phyloP scores from a whole-genome alignment of 768 basidiomycete species.

The Pleurotus sapidus region DNA sequence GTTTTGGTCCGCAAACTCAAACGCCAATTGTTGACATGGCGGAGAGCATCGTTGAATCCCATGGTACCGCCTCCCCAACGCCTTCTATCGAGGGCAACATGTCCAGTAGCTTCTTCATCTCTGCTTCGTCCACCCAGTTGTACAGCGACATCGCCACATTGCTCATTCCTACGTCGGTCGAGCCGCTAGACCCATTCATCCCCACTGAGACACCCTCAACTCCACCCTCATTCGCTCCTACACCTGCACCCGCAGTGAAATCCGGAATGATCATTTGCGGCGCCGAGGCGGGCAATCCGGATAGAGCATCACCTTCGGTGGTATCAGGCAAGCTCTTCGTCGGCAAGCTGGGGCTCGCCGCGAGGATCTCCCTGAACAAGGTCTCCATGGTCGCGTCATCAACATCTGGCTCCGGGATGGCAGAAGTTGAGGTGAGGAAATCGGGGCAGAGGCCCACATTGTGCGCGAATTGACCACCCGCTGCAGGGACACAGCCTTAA shows the following conservation, averaged over 20 bases:
- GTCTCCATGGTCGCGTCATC: conserved; percentile 67
- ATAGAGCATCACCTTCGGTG: conserved; percentile 18
- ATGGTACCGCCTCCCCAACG: not conserved
- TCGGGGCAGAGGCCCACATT: conserved; percentile 1
- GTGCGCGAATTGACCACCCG: conserved; percentile 65
- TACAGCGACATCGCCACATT: conserved; percentile 18
- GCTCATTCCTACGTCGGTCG: conserved; percentile 21
- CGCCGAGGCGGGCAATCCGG: conserved; percentile 16
- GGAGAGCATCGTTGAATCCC: conserved; percentile 7
- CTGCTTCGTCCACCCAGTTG: conserved; percentile 44
- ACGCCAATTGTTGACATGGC: not conserved
- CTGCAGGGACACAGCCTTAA: conserved; percentile 80
- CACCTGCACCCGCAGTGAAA: conserved; percentile 19
- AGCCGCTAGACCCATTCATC: conserved; percentile 15
- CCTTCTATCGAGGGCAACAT: conserved; percentile 32
- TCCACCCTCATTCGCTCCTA: conserved; percentile 4
- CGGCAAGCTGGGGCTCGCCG: conserved; percentile 37
- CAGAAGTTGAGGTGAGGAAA: conserved; percentile 16
- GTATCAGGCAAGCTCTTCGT: conserved; percentile 21
- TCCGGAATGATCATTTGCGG: conserved; percentile 12
- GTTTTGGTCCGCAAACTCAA: not conserved
- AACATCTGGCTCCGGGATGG: conserved; percentile 23
- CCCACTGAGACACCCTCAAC: conserved; percentile 1
- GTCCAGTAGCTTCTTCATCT: conserved; percentile 62
- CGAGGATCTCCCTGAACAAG: conserved; percentile 69